phyloP scores from a whole-genome alignment of 140 eudicot genomes.

The Oenanthe javanica region DNA sequence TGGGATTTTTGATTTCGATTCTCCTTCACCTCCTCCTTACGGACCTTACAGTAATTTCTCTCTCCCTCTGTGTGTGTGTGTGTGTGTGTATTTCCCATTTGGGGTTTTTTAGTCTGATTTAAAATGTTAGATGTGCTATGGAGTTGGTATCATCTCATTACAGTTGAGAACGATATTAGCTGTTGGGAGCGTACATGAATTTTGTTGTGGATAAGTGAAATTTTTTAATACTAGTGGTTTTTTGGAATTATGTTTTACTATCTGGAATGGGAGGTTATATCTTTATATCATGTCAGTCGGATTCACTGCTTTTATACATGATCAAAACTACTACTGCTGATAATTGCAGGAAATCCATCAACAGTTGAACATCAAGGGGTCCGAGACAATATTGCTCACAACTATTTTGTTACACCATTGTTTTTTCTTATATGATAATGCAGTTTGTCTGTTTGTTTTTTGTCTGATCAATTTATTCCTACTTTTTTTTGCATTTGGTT shows the following conservation, averaged over 20 bases:
- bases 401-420: not conserved
- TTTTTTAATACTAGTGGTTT: not conserved
- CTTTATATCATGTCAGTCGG: not conserved
- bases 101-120: not conserved
- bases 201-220: not conserved
- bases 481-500: not conserved
- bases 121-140: not conserved
- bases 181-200: not conserved
- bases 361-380: not conserved
- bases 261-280: not conserved
- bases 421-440: not conserved
- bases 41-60: not conserved
- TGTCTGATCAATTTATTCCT: not conserved
- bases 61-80: not conserved
- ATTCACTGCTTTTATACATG: not conserved
- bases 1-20: slow-evolving; percentile 32
- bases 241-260: not conserved
- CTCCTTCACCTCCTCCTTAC: slow-evolving; percentile 27
- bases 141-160: not conserved
- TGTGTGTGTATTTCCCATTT: not conserved
- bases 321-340: not conserved
- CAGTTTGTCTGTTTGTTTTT: not conserved
- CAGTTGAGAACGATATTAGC: not conserved
- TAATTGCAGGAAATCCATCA: not conserved
- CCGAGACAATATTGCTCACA: not conserved